Base-by-base conservation (phyloP, 371 early-diverging fungal genomes). In the Mucor velutinosus region DNA sequence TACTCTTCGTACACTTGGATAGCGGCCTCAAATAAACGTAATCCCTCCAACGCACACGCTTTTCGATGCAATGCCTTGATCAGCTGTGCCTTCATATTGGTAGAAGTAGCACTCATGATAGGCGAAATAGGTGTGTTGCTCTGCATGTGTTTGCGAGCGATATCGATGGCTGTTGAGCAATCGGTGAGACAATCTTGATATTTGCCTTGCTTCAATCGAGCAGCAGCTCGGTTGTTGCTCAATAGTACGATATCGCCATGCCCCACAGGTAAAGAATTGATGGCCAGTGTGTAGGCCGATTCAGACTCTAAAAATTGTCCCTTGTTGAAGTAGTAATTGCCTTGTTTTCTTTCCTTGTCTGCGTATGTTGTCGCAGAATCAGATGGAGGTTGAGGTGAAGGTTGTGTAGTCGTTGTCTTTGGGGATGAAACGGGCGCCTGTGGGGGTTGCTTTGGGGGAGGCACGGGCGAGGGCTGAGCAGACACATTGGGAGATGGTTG, bases 241-340 rank as follows among this genome's bases (percentile, higher is more conserved):
- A 95, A 71, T 0, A 90, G 60, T 6, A 91, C 80, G n/a, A 90
- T 68, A 25, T 86, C 77, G 4, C 86, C 62, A 65, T 95, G 96
- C 21, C 85, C 83, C 6, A 70, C 33, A 5, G 89, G 89, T 3
- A 92, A 71, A 15, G 73, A 64, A 35, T 75, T 62, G 12, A 96
- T 85, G 0, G 96, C 95, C 14, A 70, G 72, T 0, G 87, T 85
- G 77, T 98, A 98, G 14, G 81, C 76, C 7, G 70, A 71, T 45
- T 91, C 92, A 0, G 98, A 95, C 10, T 92, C 93, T 27, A 81
- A 90, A 79, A 88, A 97, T 74, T 96, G 95, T 0, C 98, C 97
- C 25, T 90, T 80, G 72, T 95, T 96, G 80, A 94, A 97, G 23
- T 75, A 70, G 12, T 87, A 90, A 71, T 96, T 97, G 55, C 97